phyloP scores from a whole-genome alignment of 257 asterid genomes.

The Plectranthus barbatus region DNA sequence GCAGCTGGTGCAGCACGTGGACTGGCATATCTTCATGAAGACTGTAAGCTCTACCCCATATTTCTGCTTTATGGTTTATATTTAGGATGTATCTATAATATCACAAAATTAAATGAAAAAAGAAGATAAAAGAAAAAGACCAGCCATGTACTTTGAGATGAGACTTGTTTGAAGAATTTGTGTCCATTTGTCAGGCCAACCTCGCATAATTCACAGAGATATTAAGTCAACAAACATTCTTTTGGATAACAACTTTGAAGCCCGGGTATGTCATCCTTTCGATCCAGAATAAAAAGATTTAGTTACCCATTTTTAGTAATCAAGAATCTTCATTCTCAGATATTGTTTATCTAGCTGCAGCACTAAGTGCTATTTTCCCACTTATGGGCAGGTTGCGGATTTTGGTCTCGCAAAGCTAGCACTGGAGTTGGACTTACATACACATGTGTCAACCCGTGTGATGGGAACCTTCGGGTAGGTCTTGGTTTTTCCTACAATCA shows the following conservation, averaged over 20 bases:
- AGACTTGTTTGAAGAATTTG: not conserved
- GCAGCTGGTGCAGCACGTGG: conserved; percentile 96
- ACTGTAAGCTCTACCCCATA: conserved; percentile 42
- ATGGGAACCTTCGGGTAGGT: conserved; percentile 95
- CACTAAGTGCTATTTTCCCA: not conserved
- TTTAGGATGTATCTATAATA: not conserved
- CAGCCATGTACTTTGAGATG: not conserved
- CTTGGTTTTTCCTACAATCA: not conserved
- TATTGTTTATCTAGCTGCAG: not conserved
- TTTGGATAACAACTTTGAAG: conserved; percentile 76
- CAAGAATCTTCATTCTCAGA: conserved; percentile 1
- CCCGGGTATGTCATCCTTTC: conserved; percentile 40
- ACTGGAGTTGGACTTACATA: conserved; percentile 50
- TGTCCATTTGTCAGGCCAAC: conserved; percentile 53
- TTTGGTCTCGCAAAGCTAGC: conserved; percentile 91
- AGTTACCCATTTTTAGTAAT: not conserved
- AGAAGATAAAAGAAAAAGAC: too few relatives aligned
- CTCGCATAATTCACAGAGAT: conserved; percentile 89
- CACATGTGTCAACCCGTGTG: conserved; percentile 85
- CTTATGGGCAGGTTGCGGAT: conserved; percentile 65
- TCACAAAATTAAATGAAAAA: too few relatives aligned
- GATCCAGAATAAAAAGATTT: not conserved
- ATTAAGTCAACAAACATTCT: conserved; percentile 81
- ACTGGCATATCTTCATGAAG: conserved; percentile 86
- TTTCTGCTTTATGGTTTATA: not conserved